Evolutionary conservation across 768 basidiomycete genomes (phyloP).

Genomic region (Lentinula detonsa): DNA sequence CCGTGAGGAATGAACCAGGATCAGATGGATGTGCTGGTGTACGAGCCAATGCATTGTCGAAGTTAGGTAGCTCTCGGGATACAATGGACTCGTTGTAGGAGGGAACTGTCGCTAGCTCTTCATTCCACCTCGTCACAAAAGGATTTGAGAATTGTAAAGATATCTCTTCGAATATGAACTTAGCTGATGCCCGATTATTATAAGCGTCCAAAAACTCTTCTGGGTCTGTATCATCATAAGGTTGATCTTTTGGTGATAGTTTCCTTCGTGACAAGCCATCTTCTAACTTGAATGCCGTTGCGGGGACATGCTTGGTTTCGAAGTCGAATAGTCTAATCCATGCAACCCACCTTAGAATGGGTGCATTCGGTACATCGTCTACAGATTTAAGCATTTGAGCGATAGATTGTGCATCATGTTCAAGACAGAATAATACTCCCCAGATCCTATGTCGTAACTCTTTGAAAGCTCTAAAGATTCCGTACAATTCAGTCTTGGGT

Average conservation of each 20-base stretch:
- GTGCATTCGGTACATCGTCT: conserved; percentile 26
- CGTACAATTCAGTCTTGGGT: conserved; percentile 31
- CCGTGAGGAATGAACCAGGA: too few species aligned
- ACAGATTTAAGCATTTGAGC: conserved; percentile 29
- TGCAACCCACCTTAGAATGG: conserved; percentile 30
- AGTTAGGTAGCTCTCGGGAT: too few species aligned
- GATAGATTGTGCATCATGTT: conserved; percentile 29
- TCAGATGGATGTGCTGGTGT: too few species aligned
- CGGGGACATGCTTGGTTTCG: conserved; percentile 27
- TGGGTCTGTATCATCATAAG: too few species aligned
- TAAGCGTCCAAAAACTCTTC: conserved; percentile 15
- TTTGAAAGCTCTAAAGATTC: conserved; percentile 25
- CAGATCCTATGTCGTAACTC: conserved; percentile 21
- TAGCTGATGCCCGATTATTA: too few species aligned
- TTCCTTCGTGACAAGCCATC: conserved; percentile 27
- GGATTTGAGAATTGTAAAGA: too few species aligned
- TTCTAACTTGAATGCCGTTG: conserved; percentile 18
- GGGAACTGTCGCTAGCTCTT: too few species aligned
- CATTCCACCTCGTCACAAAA: too few species aligned
- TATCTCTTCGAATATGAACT: too few species aligned
- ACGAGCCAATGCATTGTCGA: too few species aligned
- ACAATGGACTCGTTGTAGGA: too few species aligned
- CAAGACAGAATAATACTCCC: conserved; percentile 24
- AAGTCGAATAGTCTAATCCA: conserved; percentile 31
- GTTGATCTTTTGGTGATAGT: too few species aligned